Evolutionary conservation across 768 basidiomycete species (phyloP).

Genomic region (Lentinus tigrinus): DNA sequence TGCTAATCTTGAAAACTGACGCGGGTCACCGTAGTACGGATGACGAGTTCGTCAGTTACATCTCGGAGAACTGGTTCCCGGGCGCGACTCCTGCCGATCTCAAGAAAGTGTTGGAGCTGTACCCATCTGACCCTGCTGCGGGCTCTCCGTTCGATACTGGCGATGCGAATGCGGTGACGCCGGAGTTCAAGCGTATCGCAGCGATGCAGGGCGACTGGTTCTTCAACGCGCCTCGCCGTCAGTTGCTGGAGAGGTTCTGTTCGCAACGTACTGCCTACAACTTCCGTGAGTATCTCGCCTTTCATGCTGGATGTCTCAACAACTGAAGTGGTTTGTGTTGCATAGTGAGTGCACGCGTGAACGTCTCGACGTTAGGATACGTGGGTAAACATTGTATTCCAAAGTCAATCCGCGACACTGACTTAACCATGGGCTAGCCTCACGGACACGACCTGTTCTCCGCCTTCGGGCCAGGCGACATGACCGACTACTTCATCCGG

Average conservation of each 20-base stretch:
- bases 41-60: neutral
- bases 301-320: neutral
- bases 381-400: neutral
- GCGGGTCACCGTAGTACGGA: neutral
- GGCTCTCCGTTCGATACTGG: conserved; percentile 24
- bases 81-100: neutral
- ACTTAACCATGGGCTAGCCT: conserved; percentile 26
- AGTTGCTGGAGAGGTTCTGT: too few relatives aligned
- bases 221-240: conserved; percentile 21
- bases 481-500: conserved; percentile 47
- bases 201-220: conserved; percentile 25
- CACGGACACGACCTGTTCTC: conserved; percentile 45
- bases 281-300: conserved; percentile 13
- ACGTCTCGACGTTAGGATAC: conserved; percentile 1
- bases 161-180: neutral
- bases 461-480: conserved; percentile 40
- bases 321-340: neutral
- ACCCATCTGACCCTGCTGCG: conserved; percentile 15
- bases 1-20: too few relatives aligned
- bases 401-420: too few relatives aligned
- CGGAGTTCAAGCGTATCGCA: conserved; percentile 25
- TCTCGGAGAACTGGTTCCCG: neutral
- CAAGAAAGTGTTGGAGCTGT: neutral
- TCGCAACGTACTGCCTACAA: conserved; percentile 8
- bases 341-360: conserved; percentile 14